Evolutionary conservation across 768 basidiomycete genomes (phyloP).

Genomic region (Phylloporus scabripes): DNA sequence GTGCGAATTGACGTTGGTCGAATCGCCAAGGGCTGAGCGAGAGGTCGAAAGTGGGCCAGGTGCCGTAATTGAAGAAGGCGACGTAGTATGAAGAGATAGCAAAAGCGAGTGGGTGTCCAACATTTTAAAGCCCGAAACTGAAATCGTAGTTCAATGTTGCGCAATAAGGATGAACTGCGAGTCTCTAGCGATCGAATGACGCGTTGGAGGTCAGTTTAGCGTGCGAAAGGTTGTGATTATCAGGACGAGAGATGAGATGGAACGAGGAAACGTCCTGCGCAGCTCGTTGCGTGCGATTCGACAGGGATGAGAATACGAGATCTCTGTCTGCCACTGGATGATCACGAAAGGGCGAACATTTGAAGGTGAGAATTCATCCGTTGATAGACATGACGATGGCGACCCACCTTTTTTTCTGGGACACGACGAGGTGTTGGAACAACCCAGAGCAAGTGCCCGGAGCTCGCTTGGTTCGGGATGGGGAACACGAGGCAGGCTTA

Average conservation of each 20-base stretch:
- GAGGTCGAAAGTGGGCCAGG: background rate
- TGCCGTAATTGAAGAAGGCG: background rate
- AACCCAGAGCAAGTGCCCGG: slow-evolving; percentile 19
- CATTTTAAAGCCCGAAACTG: slow-evolving; percentile 12
- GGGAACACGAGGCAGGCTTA: slow-evolving; percentile 29
- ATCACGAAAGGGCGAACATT: background rate
- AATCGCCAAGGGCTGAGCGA: slow-evolving; percentile 21
- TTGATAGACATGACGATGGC: background rate
- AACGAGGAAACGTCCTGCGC: slow-evolving; percentile 28
- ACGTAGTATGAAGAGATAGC: background rate
- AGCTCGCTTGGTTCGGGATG: slow-evolving; percentile 23
- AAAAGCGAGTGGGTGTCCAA: slow-evolving; percentile 11
- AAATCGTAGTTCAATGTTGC: slow-evolving; percentile 1
- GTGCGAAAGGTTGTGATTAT: slow-evolving; percentile 21
- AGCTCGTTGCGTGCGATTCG: slow-evolving; percentile 17
- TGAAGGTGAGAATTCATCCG: slow-evolving; percentile 2
- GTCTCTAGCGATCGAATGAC: slow-evolving; percentile 5
- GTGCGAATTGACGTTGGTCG: slow-evolving; percentile 21
- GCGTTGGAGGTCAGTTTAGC: slow-evolving; percentile 6
- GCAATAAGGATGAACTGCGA: slow-evolving; percentile 7
- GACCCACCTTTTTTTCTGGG: slow-evolving; percentile 23
- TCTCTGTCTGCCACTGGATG: background rate
- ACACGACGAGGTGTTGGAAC: slow-evolving; percentile 21
- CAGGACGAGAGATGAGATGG: slow-evolving; percentile 14
- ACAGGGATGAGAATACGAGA: slow-evolving; percentile 2